Evolutionary conservation across 2,329 filamentous ascomycete species (phyloP).

Genomic region (Fusarium napiforme): DNA sequence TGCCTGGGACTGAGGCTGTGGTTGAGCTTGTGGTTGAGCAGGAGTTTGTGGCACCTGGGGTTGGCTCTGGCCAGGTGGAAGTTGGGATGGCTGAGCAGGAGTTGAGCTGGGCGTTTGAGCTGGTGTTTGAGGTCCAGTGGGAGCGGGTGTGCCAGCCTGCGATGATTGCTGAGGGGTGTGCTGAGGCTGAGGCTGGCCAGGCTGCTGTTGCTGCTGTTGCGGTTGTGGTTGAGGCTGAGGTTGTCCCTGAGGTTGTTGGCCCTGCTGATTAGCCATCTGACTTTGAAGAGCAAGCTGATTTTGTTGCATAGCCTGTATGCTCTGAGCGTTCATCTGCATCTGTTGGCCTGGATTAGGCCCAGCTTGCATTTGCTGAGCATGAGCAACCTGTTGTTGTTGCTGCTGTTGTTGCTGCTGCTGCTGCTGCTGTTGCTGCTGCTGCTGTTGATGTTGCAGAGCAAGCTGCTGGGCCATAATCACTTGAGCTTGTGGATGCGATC

Average conservation of each 20-base stretch:
- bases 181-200: constrained; percentile 56
- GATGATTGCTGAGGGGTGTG: constrained; percentile 59
- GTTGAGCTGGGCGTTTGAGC: constrained; percentile 59
- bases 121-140: constrained; percentile 59
- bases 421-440: constrained; percentile 49
- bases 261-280: constrained; percentile 47
- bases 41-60: constrained; percentile 50
- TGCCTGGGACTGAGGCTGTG: constrained; percentile 50
- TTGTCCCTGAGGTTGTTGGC: constrained; percentile 45
- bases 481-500: constrained; percentile 48
- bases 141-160: constrained; percentile 55
- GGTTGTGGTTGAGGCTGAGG: constrained; percentile 43
- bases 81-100: constrained; percentile 49
- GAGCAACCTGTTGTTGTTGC: constrained; percentile 51
- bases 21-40: constrained; percentile 50
- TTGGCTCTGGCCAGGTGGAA: constrained; percentile 50
- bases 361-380: constrained; percentile 54
- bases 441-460: constrained; percentile 48
- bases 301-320: constrained; percentile 57
- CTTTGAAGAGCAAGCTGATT: constrained; percentile 52
- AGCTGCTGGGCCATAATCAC: constrained; percentile 57
- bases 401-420: constrained; percentile 49
- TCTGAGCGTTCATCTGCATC: constrained; percentile 60
- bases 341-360: constrained; percentile 59
- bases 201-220: constrained; percentile 45